These are phyloP conservation scores for Sporothrix curviconia DNA, from an alignment of 2,329 filamentous ascomycete genomes.

Conservation along the genomic window DNA sequence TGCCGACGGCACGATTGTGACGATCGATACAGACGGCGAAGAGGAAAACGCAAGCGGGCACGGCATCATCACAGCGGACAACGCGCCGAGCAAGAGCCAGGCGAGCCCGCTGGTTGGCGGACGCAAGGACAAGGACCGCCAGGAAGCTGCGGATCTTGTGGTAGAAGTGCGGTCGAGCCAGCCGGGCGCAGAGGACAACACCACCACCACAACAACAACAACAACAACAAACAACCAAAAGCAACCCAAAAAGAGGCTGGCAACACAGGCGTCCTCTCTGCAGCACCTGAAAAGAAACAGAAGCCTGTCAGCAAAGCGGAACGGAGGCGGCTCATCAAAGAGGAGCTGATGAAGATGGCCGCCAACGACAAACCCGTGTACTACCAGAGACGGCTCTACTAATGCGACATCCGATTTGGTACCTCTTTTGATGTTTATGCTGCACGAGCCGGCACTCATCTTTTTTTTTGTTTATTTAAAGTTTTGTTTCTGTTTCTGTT, in stretches of 20 bases:
- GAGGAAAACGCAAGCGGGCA: not conserved
- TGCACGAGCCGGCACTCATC: not conserved
- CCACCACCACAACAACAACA: not conserved
- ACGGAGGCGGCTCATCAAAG: conserved; percentile 43
- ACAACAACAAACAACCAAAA: not conserved
- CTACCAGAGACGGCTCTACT: conserved; percentile 52
- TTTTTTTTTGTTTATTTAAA: not conserved
- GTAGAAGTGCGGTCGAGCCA: conserved; percentile 33
- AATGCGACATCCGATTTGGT: not conserved
- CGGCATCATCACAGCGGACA: conserved; percentile 2
- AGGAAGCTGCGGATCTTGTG: conserved; percentile 9
- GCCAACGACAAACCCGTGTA: conserved; percentile 33
- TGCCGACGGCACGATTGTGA: conserved; percentile 39
- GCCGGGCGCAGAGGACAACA: conserved; percentile 19
- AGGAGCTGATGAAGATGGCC: conserved; percentile 20
- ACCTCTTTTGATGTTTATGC: not conserved
- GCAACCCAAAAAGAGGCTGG: not conserved
- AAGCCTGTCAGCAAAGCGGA: conserved; percentile 47
- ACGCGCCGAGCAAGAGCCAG: conserved; percentile 19
- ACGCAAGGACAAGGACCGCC: conserved; percentile 18
- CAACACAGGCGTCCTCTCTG: conserved; percentile 1
- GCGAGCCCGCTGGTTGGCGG: conserved; percentile 17
- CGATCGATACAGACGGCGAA: conserved; percentile 32
- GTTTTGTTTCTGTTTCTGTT: not conserved
- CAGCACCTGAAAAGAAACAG: conserved; percentile 24